A percentile compares a stretch with the other conserved stretches of the same genome.
Evolutionary conservation across 352 stramenopile genomes (phyloP).

Genomic region (Globisporangium camurandrum): DNA sequence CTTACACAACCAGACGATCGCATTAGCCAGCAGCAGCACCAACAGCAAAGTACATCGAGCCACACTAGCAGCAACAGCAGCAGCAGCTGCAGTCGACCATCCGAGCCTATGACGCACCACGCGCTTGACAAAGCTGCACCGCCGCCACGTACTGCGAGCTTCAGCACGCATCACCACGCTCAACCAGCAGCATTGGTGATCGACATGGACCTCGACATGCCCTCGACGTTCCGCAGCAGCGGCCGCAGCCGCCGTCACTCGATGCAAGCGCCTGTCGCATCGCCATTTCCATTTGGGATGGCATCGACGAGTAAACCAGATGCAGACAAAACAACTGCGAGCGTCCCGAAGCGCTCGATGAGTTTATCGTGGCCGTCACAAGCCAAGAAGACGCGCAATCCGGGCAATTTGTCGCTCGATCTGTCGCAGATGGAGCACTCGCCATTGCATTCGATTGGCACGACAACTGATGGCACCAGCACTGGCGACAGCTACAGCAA

Average conservation of each 20-base stretch:
- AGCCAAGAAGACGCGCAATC: slow-evolving; percentile 53
- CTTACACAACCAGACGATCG: too few species aligned
- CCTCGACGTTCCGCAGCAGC: neutral
- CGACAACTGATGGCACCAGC: too few species aligned
- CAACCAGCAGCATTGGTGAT: slow-evolving; percentile 4
- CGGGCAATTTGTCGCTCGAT: slow-evolving; percentile 76
- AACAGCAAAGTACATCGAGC: too few species aligned
- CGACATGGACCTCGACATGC: slow-evolving; percentile 13
- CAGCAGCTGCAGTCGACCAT: slow-evolving; percentile 2
- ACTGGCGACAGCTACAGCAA: slow-evolving; percentile 16
- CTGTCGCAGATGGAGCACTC: slow-evolving; percentile 64
- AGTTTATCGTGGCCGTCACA: slow-evolving; percentile 22
- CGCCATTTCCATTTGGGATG: neutral
- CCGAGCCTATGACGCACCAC: slow-evolving; percentile 1
- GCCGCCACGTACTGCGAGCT: too few species aligned
- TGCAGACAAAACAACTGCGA: neutral
- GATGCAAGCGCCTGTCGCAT: neutral
- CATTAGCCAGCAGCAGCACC: too few species aligned
- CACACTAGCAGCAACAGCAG: slow-evolving; percentile 1
- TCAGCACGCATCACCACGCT: too few species aligned
- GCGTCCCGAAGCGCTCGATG: slow-evolving; percentile 30
- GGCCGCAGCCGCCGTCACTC: neutral
- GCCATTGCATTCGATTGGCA: too few species aligned
- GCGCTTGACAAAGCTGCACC: slow-evolving; percentile 1
- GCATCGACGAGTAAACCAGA: neutral